Percentiles rank a stretch among this genome's conserved stretches.
Evolutionary conservation across 345 rosid species (phyloP).

Genomic region (Turnera subulata): DNA sequence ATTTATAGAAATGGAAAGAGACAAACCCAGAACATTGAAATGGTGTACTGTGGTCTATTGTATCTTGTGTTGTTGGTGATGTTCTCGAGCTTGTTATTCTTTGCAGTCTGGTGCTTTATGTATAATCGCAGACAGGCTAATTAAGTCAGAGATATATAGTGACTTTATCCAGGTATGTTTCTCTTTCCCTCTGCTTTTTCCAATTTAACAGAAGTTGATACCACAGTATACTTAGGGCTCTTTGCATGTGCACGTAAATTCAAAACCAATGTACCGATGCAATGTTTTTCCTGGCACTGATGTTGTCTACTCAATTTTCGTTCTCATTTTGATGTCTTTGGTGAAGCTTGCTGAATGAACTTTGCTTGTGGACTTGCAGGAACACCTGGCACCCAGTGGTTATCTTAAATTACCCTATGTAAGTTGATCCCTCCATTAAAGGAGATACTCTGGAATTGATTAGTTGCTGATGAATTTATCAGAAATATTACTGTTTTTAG

Average conservation of each 20-base stretch:
- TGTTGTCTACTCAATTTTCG: too few relatives aligned
- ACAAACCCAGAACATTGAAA: too few relatives aligned
- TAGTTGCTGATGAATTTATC: too few relatives aligned
- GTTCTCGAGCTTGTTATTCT: too few relatives aligned
- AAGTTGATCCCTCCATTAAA: conserved; percentile 24
- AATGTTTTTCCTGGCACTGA: too few relatives aligned
- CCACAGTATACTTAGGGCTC: too few relatives aligned
- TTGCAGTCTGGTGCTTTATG: conserved; percentile 68
- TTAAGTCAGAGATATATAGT: conserved; percentile 62
- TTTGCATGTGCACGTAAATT: too few relatives aligned
- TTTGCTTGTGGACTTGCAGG: conserved; percentile 38
- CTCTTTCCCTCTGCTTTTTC: conserved; percentile 5
- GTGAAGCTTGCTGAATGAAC: conserved; percentile 6
- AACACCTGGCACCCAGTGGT: conserved; percentile 80
- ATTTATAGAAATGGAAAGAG: too few relatives aligned
- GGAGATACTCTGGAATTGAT: not conserved
- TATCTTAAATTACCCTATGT: conserved; percentile 71
- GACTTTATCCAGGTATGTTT: conserved; percentile 71
- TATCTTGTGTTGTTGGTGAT: conserved; percentile 1
- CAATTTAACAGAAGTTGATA: not conserved
- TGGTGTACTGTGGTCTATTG: too few relatives aligned
- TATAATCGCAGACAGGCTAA: conserved; percentile 50
- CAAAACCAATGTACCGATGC: too few relatives aligned
- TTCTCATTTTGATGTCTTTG: conserved; percentile 3
- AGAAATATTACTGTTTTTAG: too few relatives aligned